These are phyloP conservation scores for Fraxinus platypoda DNA, from an alignment of 305 asterid species.

Conservation along the genomic window DNA sequence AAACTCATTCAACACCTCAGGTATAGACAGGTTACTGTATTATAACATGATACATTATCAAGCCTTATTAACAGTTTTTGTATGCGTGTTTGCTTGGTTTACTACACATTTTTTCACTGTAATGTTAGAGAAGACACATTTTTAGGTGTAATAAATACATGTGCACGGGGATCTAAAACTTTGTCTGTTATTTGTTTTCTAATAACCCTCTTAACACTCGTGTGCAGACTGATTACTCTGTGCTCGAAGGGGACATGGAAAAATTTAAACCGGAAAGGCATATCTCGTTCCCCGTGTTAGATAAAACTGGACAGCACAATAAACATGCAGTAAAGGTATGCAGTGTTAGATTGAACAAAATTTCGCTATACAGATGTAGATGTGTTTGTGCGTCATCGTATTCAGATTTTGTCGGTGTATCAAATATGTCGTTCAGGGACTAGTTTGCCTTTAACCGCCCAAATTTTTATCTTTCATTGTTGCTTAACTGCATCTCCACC, in stretches of 20 bases:
- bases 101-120: slow-evolving; percentile 17
- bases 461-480: slow-evolving; percentile 2
- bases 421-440: neutral
- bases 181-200: slow-evolving; percentile 40
- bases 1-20: slow-evolving; percentile 25
- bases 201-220: slow-evolving; percentile 40
- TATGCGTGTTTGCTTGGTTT: slow-evolving; percentile 19
- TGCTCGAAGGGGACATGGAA: slow-evolving; percentile 35
- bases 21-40: slow-evolving; percentile 39
- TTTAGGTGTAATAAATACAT: slow-evolving; percentile 22
- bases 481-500: slow-evolving; percentile 32
- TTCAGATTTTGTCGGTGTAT: neutral
- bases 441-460: neutral
- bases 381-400: neutral
- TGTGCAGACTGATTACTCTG: slow-evolving; percentile 41
- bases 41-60: slow-evolving; percentile 23
- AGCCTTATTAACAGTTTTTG: slow-evolving; percentile 29
- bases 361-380: neutral
- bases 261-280: slow-evolving; percentile 20
- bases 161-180: slow-evolving; percentile 45
- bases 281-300: slow-evolving; percentile 22
- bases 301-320: neutral
- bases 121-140: slow-evolving; percentile 23
- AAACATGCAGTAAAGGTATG: neutral
- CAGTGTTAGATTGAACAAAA: neutral